Percentiles rank a stretch among this genome's conserved stretches.
phyloP scores from a whole-genome alignment of 768 basidiomycete genomes.

The Clavaria fumosa region DNA sequence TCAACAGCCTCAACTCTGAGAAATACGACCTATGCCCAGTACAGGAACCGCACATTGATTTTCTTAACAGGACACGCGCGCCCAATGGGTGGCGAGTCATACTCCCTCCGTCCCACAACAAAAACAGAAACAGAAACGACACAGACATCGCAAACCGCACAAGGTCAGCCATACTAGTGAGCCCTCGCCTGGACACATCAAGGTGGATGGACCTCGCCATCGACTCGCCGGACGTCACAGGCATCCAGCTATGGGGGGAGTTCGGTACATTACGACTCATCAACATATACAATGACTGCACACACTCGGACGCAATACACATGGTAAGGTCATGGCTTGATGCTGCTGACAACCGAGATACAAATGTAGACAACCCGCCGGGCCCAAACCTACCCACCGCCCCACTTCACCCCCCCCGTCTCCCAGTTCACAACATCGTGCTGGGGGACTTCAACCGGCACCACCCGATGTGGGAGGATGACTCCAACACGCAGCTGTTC shows the following conservation, averaged over 20 bases:
- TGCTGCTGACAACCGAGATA: slow-evolving; percentile 4
- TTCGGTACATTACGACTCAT: slow-evolving; percentile 12
- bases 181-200: slow-evolving; percentile 8
- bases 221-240: background rate
- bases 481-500: slow-evolving; percentile 18
- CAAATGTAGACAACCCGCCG: slow-evolving; percentile 1
- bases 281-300: slow-evolving; percentile 17
- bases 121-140: background rate
- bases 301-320: no score
- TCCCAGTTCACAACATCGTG: background rate
- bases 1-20: background rate
- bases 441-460: background rate
- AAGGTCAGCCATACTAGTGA: slow-evolving; percentile 15
- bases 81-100: no score
- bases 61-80: slow-evolving; percentile 9
- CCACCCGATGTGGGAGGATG: background rate
- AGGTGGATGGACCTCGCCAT: slow-evolving; percentile 11
- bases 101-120: no score
- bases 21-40: background rate
- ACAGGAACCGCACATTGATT: background rate
- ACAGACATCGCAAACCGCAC: background rate
- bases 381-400: slow-evolving; percentile 18
- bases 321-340: no score
- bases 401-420: background rate
- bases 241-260: background rate